phyloP scores from a whole-genome alignment of 2,329 filamentous ascomycete genomes.

The Knoxdaviesia capensis region DNA sequence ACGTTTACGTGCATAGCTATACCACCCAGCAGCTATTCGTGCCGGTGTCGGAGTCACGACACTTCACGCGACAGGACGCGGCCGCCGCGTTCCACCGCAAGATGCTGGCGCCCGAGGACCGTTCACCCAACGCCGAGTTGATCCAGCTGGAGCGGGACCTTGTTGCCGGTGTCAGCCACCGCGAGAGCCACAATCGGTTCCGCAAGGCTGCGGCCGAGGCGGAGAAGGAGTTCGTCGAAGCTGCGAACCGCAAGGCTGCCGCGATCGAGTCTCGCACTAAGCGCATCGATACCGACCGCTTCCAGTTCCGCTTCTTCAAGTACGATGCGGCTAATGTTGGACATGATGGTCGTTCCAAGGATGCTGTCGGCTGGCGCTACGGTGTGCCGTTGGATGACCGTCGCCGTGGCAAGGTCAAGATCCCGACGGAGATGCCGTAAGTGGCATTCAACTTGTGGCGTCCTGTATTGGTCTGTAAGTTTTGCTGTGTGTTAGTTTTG shows the following conservation, averaged over 20 bases:
- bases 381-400: slow-evolving; percentile 42
- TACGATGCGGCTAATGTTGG: slow-evolving; percentile 37
- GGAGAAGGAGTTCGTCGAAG: slow-evolving; percentile 16
- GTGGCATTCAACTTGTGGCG: neutral
- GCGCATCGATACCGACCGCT: slow-evolving; percentile 28
- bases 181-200: slow-evolving; percentile 20
- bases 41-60: slow-evolving; percentile 40
- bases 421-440: slow-evolving; percentile 40
- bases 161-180: slow-evolving; percentile 14
- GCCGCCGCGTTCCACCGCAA: slow-evolving; percentile 41
- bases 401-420: slow-evolving; percentile 44
- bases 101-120: slow-evolving; percentile 38
- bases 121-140: slow-evolving; percentile 42
- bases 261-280: slow-evolving; percentile 11
- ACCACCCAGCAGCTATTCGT: slow-evolving; percentile 46
- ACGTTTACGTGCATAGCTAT: slow-evolving; percentile 39
- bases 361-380: slow-evolving; percentile 40
- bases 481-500: slow-evolving; percentile 4
- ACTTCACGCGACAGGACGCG: slow-evolving; percentile 44
- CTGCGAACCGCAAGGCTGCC: too few relatives aligned
- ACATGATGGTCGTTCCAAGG: slow-evolving; percentile 26
- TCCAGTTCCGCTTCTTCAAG: slow-evolving; percentile 42
- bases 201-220: slow-evolving; percentile 20
- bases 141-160: slow-evolving; percentile 32
- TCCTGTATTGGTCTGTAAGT: slow-evolving; percentile 1